phyloP scores from a whole-genome alignment of 116 monocot genomes.

The Cymodocea nodosa region DNA sequence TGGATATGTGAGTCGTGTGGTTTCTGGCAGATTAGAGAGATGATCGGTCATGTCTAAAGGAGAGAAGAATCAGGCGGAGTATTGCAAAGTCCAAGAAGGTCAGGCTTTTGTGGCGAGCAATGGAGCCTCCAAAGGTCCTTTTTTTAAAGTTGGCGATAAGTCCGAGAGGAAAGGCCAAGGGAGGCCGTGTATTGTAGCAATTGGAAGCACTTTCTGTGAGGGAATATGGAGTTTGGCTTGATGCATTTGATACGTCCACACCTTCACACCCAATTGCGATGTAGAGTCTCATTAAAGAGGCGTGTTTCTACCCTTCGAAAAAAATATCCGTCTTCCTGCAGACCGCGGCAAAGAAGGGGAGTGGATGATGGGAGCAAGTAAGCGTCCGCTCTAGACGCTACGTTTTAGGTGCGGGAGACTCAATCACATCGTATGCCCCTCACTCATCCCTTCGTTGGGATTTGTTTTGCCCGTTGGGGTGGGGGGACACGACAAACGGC shows the following conservation, averaged over 20 bases:
- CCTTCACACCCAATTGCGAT: neutral
- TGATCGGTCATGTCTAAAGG: neutral
- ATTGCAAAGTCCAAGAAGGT: constrained; percentile 39
- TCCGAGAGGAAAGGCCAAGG: constrained; percentile 2
- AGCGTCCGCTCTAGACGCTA: neutral
- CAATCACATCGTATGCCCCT: neutral
- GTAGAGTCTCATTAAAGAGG: too few species aligned
- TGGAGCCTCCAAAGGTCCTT: neutral
- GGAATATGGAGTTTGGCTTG: constrained; percentile 15
- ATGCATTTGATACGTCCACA: too few species aligned
- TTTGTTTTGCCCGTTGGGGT: constrained; percentile 1
- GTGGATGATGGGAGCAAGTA: neutral
- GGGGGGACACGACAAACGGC: neutral
- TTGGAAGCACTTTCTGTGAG: constrained; percentile 15
- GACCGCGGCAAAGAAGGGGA: neutral
- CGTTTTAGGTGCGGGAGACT: neutral
- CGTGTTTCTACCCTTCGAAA: too few species aligned
- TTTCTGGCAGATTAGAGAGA: neutral
- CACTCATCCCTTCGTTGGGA: neutral
- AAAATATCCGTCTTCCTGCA: neutral
- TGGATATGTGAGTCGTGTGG: neutral
- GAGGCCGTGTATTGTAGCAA: constrained; percentile 15
- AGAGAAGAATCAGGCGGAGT: constrained; percentile 10
- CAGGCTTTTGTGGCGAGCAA: constrained; percentile 2
- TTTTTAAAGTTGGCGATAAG: constrained; percentile 9